Evolutionary conservation across 441 rosid species (phyloP), one percentile per base, ranked within the genome.

Genomic region (Bocquillonia castaneifolia): DNA sequence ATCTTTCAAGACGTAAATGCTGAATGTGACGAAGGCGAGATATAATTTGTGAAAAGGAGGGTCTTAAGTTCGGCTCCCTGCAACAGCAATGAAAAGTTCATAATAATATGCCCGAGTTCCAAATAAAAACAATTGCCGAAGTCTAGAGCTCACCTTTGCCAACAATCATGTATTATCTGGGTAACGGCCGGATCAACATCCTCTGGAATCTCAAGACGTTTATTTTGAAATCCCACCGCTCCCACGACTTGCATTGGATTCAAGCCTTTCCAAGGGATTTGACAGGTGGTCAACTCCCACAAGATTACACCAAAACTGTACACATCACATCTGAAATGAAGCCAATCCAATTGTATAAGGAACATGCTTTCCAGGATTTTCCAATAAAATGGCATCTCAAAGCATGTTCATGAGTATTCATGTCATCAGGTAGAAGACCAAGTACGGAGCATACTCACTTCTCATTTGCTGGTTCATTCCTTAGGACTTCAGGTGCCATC

Each of bases 241-340:
- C 98, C 99, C 69, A 95, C 99, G 45, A 95, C 99, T 75, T 95
- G 99, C 97, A 92, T 92, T 10, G 99, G 97, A 65, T 95, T 95
- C 85, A 95, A 80, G 54, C 98, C 98, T 79, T 83, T 86, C 99
- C 99, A 95, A 10, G 99, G 99, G 61, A 90, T 71, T 32, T 74
- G 63, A 76, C 85, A 76, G 39, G 99, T 92, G 31, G 85, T 83
- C 77, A 95, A 52, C 77, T 95, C 99, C 99, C 99, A 95, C 64
- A 92, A 78, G 82, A 95, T 95, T 56, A 95, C 98, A 65, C 99
- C 99, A 81, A 90, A 95, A 76, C 99, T 95, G 82, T 88, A 95
- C 63, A 95, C 96, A 72, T 95, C 99, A 72, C 97, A 94, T 82
- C 99, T 94, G 89, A 76, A 69, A 71, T 71, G 62, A 64, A 44